Conservation (phyloP, 1,284 basidiomycete genomes). For the Butyriboletus appendiculatus region DNA sequence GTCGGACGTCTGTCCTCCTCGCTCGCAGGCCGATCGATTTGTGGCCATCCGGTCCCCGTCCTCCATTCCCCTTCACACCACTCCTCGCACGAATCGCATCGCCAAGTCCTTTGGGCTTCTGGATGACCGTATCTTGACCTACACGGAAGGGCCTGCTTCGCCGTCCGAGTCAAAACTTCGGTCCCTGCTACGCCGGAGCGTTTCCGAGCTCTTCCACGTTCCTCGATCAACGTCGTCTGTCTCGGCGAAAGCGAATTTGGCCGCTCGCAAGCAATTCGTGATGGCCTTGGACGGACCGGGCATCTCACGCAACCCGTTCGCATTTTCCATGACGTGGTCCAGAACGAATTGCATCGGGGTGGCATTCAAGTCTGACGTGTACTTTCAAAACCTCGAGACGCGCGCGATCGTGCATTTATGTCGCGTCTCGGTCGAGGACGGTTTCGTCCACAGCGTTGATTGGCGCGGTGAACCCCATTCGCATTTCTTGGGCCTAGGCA, state of each 20-base stretch:
- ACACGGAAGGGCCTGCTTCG: conserved; percentile 32
- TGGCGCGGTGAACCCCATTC: conserved; percentile 39
- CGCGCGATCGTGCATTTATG: conserved; percentile 46
- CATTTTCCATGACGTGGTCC: conserved; percentile 51
- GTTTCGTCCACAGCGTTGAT: conserved; percentile 40
- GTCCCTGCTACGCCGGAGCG: conserved; percentile 39
- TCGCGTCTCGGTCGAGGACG: conserved; percentile 27
- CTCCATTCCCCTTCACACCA: conserved; percentile 44
- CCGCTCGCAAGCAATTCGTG: conserved; percentile 45
- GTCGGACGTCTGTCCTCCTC: conserved; percentile 1
- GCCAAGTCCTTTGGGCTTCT: conserved; percentile 47
- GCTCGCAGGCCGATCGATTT: conserved; percentile 47
- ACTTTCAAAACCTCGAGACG: conserved; percentile 50
- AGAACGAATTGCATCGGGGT: conserved; percentile 47
- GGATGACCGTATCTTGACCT: conserved; percentile 47
- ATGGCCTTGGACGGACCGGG: conserved; percentile 52
- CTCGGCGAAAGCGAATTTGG: conserved; percentile 46
- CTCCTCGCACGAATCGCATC: conserved; percentile 49
- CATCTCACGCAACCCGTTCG: conserved; percentile 46
- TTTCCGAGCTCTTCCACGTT: conserved; percentile 40
- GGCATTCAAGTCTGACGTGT: conserved; percentile 48
- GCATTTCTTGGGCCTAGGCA: conserved; percentile 40
- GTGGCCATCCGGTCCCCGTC: conserved; percentile 41
- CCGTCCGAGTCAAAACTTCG: conserved; percentile 36
- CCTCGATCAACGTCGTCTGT: conserved; percentile 36